Conservation (phyloP, 164 flowering plant genomes). For the Annona cherimola region DNA sequence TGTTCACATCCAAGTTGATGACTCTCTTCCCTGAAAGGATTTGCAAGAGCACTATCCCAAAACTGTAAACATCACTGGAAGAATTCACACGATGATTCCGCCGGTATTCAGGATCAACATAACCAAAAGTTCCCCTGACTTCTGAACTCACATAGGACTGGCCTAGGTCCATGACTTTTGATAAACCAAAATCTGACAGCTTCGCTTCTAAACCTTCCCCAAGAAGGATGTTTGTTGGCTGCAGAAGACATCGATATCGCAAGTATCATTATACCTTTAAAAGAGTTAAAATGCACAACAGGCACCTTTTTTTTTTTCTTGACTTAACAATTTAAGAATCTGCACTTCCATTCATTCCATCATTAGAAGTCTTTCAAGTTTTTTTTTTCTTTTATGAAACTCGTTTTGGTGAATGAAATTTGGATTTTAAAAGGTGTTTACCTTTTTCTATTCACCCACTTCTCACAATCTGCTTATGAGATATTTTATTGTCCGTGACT, state of each 20-base stretch:
- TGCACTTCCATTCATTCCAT: background rate
- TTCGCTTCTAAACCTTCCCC: slow-evolving; percentile 46
- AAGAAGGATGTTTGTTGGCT: slow-evolving; percentile 72
- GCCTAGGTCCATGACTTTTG: slow-evolving; percentile 48
- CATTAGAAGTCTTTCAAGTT: background rate
- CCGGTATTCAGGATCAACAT: slow-evolving; percentile 67
- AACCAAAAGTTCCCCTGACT: slow-evolving; percentile 76
- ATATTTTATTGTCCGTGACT: too few species aligned
- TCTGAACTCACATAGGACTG: slow-evolving; percentile 69
- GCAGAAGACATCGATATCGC: slow-evolving; percentile 1
- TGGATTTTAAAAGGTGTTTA: too few species aligned
- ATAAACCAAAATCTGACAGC: slow-evolving; percentile 61
- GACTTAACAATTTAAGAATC: too few species aligned
- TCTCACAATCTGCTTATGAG: too few species aligned
- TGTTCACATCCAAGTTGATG: slow-evolving; percentile 35
- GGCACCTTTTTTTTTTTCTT: background rate
- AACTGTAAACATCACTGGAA: slow-evolving; percentile 63
- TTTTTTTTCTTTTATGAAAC: too few species aligned
- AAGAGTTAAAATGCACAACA: background rate
- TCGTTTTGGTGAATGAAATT: too few species aligned
- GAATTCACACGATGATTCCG: slow-evolving; percentile 48
- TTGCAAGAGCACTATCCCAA: slow-evolving; percentile 67
- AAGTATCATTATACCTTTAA: slow-evolving; percentile 5
- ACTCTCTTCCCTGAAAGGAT: slow-evolving; percentile 60
- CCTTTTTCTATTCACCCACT: too few species aligned